Evolutionary conservation across 2,329 filamentous ascomycete species (phyloP), one percentile per base, ranked within the genome.

Genomic region (Colletotrichum cordylinicola): DNA sequence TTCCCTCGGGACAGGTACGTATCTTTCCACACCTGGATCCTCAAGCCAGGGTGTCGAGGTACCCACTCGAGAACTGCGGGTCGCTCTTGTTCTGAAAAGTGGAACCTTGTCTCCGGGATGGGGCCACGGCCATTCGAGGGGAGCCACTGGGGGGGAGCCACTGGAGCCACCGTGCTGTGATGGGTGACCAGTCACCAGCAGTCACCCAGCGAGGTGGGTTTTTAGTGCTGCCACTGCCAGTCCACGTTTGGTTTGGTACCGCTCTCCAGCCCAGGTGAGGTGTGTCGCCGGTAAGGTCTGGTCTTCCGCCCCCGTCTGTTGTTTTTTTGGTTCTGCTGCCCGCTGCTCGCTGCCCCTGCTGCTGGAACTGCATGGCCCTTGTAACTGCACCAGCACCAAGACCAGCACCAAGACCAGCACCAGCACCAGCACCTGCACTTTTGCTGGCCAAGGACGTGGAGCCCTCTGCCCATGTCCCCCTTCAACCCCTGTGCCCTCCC

Each of bases 171-270:
- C n/a, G 62, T 68, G 73, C 73, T 75, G 62, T 67, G 39, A 58
- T 68, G 67, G 61, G 71, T 64, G n/a, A 66, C 60, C 61, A 65
- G 48, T 75, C 61, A 55, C 29, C 39, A 72, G 39, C 62, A 67
- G 29, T 75, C 70, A 62, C 69, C 56, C 69, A 67, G 73, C 56
- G 62, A 35, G 73, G 72, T 75, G 73, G 73, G 64, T 73, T 75
- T 69, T 65, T 67, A 68, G 73, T 75, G 73, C 56, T 73, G 73
- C 73, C 73, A 73, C 73, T 73, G 70, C 73, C 69, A 68, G 62
- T 68, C 56, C 70, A 68, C 21, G 69, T 73, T 75, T 75, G 62
- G 62, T 67, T 72, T 67, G 69, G 62, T 43, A 55, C 56, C 58
- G 55, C 24, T 62, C 18, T 6, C 27, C 29, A 33, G 29, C 18